phyloP scores from a whole-genome alignment of 2,329 filamentous ascomycete species.

The Falciphora oryzae region DNA sequence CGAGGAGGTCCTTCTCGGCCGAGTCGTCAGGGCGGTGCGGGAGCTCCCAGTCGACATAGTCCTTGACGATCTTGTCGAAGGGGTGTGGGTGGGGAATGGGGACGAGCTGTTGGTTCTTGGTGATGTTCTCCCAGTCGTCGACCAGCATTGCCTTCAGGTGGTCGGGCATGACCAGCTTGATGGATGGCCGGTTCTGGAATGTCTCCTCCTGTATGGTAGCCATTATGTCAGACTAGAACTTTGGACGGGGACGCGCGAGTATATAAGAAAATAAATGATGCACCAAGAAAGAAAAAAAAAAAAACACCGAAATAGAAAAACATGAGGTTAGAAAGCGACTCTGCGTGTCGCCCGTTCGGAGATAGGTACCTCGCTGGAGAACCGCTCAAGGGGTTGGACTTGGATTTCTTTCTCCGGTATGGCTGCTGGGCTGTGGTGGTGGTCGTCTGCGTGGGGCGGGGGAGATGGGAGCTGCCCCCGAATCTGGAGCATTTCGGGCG shows the following conservation, averaged over 20 bases:
- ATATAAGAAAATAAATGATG: neutral
- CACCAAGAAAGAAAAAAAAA: neutral
- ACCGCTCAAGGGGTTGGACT: neutral
- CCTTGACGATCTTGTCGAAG: constrained; percentile 70
- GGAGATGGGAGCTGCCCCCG: neutral
- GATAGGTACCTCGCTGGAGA: neutral
- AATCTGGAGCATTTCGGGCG: neutral
- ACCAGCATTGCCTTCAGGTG: constrained; percentile 87
- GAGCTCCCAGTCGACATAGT: constrained; percentile 69
- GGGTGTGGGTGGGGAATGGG: constrained; percentile 73
- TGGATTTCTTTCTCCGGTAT: neutral
- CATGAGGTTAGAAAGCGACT: neutral
- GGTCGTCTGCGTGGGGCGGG: neutral
- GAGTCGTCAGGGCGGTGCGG: constrained; percentile 59
- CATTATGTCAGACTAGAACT: neutral
- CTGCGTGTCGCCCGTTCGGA: neutral
- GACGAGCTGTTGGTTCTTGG: constrained; percentile 87
- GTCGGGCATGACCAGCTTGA: constrained; percentile 83
- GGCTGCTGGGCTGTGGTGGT: neutral
- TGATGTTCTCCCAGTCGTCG: constrained; percentile 98
- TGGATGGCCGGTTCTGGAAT: constrained; percentile 77
- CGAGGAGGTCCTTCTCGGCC: constrained; percentile 75
- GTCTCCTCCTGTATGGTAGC: constrained; percentile 67
- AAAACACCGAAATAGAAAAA: neutral
- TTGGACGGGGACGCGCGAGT: neutral